Evolutionary conservation across 73 alveolate species (phyloP).

Genomic region (Paraurostyla sp.): DNA sequence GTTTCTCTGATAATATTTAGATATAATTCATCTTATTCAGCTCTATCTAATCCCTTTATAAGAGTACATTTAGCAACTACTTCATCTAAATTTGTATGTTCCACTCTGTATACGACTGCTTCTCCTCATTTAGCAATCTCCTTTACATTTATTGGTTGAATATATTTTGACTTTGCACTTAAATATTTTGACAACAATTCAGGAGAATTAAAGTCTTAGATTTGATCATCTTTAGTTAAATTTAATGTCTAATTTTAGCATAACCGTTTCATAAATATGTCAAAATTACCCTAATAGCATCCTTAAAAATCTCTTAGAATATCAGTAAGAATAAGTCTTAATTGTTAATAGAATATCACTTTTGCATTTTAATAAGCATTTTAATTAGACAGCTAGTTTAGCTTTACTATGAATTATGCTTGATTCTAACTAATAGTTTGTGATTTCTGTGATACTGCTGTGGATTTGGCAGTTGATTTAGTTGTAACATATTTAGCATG

Average conservation of each 20-base stretch:
- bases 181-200: neutral
- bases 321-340: too few relatives aligned
- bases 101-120: constrained; percentile 47
- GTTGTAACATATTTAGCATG: neutral
- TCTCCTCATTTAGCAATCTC: constrained; percentile 60
- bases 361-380: too few relatives aligned
- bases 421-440: neutral
- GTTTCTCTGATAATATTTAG: constrained; percentile 16
- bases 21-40: neutral
- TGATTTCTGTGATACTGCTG: neutral
- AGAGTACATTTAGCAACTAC: constrained; percentile 29
- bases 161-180: neutral
- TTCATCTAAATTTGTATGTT: neutral
- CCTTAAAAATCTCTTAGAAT: too few relatives aligned
- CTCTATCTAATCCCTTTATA: neutral
- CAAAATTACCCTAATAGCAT: too few relatives aligned
- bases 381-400: too few relatives aligned
- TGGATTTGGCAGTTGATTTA: neutral
- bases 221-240: neutral
- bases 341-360: too few relatives aligned
- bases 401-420: neutral
- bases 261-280: neutral
- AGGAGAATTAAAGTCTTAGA: neutral
- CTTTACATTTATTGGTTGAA: neutral
- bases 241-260: neutral